These are phyloP conservation scores for Colletotrichum musae DNA, from an alignment of 2,329 filamentous ascomycete species.

Conservation along the genomic window DNA sequence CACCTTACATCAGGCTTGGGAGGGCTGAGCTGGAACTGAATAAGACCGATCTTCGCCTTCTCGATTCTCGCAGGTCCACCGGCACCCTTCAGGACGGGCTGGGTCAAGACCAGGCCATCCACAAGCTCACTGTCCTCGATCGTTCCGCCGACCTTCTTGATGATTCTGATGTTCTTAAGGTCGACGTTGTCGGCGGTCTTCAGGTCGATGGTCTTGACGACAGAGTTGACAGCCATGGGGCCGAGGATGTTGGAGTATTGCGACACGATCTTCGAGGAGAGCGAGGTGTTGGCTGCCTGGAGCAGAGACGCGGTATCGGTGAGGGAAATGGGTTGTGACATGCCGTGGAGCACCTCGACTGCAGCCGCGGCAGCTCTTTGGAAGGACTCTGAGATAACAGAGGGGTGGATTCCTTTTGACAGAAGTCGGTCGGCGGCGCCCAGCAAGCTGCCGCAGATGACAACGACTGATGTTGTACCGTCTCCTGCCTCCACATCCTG, in stretches of 20 bases:
- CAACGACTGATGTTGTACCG: conserved; percentile 97
- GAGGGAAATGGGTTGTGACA: conserved; percentile 94
- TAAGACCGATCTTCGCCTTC: conserved; percentile 96
- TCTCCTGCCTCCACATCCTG: conserved; percentile 99
- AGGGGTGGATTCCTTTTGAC: conserved; percentile 95
- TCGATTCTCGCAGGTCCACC: conserved; percentile 94
- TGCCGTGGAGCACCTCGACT: conserved; percentile 91
- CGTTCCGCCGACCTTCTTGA: conserved; percentile 98
- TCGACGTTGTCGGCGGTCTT: conserved; percentile 98
- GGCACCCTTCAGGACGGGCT: conserved; percentile 93
- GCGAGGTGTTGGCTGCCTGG: conserved; percentile 95
- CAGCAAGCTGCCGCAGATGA: conserved; percentile 95
- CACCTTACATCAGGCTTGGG: conserved; percentile 92
- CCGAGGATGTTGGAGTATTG: conserved; percentile 95
- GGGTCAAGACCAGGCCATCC: conserved; percentile 92
- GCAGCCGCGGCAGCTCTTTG: conserved; percentile 92
- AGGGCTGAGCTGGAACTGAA: conserved; percentile 98
- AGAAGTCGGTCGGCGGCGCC: conserved; percentile 94
- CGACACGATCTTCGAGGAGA: conserved; percentile 98
- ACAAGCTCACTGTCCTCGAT: conserved; percentile 99
- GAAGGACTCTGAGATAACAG: conserved; percentile 97
- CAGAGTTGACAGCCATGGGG: conserved; percentile 98
- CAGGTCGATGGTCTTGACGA: conserved; percentile 94
- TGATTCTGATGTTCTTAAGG: conserved; percentile 93
- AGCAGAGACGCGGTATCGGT: conserved; percentile 90